Percentiles rank a stretch among this genome's conserved stretches.
These are phyloP conservation scores for Pythium dissimile DNA, from an alignment of 352 stramenopile species.

Conservation along the genomic window DNA sequence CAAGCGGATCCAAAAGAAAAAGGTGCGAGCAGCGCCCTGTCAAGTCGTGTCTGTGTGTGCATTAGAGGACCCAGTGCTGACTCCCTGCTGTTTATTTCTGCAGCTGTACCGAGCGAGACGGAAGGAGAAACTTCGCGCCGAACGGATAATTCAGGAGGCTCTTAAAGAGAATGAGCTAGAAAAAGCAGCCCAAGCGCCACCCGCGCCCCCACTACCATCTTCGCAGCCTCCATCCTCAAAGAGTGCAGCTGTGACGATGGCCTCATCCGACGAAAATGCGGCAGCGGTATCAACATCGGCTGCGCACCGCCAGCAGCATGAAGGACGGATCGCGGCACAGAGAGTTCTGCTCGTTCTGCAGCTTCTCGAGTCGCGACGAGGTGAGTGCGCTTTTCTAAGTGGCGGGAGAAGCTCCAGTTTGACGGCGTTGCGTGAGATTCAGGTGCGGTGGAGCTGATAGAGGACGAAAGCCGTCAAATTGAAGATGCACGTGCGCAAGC, in stretches of 20 bases:
- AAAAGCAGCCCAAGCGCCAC: background rate
- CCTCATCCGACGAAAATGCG: too few relatives aligned
- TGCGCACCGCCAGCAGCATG: background rate
- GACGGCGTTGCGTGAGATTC: too few relatives aligned
- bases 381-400: constrained; percentile 12
- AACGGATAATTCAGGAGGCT: background rate
- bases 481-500: background rate
- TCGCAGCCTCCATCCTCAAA: too few relatives aligned
- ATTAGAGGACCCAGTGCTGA: too few relatives aligned
- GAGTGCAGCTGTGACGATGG: too few relatives aligned
- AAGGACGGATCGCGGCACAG: background rate
- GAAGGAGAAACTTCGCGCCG: constrained; percentile 5
- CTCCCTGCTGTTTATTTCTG: background rate
- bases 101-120: constrained; percentile 1
- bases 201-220: too few relatives aligned
- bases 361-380: constrained; percentile 8
- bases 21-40: too few relatives aligned
- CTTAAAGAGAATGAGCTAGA: background rate
- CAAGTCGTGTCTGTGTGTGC: too few relatives aligned
- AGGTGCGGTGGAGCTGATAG: background rate
- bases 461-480: background rate
- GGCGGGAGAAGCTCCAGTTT: too few relatives aligned
- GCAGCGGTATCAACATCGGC: background rate
- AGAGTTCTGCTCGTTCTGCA: constrained; percentile 25
- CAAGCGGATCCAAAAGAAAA: constrained; percentile 28